Conservation (phyloP, 2,329 filamentous ascomycete species). For the Gliomastix tumulicola region DNA sequence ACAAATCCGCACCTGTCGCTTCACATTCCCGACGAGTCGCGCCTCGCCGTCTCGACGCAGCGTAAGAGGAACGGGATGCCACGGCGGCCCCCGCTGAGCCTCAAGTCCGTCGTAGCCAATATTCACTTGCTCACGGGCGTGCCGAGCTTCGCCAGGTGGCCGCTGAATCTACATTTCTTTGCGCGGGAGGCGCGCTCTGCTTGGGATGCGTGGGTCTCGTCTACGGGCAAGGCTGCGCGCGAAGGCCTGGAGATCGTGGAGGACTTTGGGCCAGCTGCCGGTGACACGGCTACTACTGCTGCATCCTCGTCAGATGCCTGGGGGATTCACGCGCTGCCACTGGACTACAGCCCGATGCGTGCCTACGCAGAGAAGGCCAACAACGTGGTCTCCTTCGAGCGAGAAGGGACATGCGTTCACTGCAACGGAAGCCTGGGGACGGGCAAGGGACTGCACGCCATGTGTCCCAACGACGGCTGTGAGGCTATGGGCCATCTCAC, state of each 20-base stretch:
- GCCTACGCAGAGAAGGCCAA: slow-evolving; percentile 48
- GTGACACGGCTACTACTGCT: slow-evolving; percentile 2
- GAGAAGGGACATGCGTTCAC: slow-evolving; percentile 46
- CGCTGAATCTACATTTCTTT: slow-evolving; percentile 76
- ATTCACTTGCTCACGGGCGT: slow-evolving; percentile 74
- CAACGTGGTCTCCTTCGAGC: slow-evolving; percentile 47
- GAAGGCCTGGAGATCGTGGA: slow-evolving; percentile 44
- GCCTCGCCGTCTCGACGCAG: slow-evolving; percentile 46
- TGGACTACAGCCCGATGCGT: slow-evolving; percentile 48
- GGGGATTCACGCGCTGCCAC: slow-evolving; percentile 46
- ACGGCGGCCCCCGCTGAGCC: slow-evolving; percentile 48
- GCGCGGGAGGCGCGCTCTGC: slow-evolving; percentile 57
- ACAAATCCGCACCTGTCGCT: slow-evolving; percentile 76
- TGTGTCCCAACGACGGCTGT: slow-evolving; percentile 47
- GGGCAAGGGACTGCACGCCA: slow-evolving; percentile 44
- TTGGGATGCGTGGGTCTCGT: slow-evolving; percentile 57
- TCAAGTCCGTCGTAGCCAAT: slow-evolving; percentile 69
- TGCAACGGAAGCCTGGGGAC: slow-evolving; percentile 39
- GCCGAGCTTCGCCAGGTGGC: slow-evolving; percentile 76
- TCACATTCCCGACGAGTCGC: slow-evolving; percentile 62
- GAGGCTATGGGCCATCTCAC: slow-evolving; percentile 52
- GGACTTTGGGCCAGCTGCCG: slow-evolving; percentile 37
- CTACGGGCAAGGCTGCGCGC: slow-evolving; percentile 38
- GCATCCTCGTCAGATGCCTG: slow-evolving; percentile 17
- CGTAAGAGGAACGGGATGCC: slow-evolving; percentile 47